A percentile compares a stretch with the other conserved stretches of the same genome.
These are phyloP conservation scores for Cercospora zeina DNA, from an alignment of 2,329 filamentous ascomycete genomes.

Conservation along the genomic window DNA sequence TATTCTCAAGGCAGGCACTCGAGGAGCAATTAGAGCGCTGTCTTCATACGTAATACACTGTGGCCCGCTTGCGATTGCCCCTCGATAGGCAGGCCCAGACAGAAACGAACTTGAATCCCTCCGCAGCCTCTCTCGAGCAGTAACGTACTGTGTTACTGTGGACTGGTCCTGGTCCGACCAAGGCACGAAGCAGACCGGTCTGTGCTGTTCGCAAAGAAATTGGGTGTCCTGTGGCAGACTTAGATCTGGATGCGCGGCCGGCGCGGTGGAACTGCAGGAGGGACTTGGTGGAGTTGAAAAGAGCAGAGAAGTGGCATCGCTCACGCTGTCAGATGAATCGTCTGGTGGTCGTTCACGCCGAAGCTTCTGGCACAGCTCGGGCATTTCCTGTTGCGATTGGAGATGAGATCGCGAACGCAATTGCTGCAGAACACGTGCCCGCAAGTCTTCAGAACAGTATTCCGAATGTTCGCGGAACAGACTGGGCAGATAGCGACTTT, in stretches of 20 bases:
- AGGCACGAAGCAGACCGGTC: background rate
- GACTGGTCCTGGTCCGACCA: background rate
- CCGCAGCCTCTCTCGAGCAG: background rate
- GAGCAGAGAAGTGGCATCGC: background rate
- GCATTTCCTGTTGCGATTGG: slow-evolving; percentile 89
- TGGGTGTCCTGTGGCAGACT: background rate
- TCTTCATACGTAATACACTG: slow-evolving; percentile 15
- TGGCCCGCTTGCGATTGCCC: background rate
- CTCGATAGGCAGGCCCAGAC: slow-evolving; percentile 6
- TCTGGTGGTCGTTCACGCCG: slow-evolving; percentile 86
- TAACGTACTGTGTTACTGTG: background rate
- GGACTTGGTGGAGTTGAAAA: background rate
- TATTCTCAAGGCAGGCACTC: slow-evolving; percentile 5
- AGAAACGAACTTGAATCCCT: slow-evolving; percentile 10
- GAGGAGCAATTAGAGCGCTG: slow-evolving; percentile 3
- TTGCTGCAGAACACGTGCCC: slow-evolving; percentile 91
- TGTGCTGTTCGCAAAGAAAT: background rate
- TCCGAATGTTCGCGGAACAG: slow-evolving; percentile 90
- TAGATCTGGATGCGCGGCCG: background rate
- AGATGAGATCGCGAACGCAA: slow-evolving; percentile 86
- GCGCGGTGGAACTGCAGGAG: background rate
- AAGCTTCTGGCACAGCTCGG: slow-evolving; percentile 92
- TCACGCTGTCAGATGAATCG: slow-evolving; percentile 39
- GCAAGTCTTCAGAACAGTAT: slow-evolving; percentile 89
- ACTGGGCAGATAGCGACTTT: slow-evolving; percentile 83